Evolutionary conservation across 1,139 yeast species (phyloP).

Genomic region (Debaryomyces sp.): DNA sequence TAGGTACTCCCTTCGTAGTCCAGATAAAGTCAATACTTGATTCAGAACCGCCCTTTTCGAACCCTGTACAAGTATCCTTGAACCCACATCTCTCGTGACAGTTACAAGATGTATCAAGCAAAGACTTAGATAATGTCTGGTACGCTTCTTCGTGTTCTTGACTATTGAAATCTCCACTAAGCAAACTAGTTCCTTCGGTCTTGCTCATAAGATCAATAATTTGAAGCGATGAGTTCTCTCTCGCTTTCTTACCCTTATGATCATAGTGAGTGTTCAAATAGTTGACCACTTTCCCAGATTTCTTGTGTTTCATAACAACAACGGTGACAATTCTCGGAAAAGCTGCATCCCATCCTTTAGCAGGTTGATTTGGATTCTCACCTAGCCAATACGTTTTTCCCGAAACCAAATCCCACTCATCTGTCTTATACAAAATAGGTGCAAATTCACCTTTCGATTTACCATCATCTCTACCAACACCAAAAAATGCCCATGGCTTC

Average conservation of each 20-base stretch:
- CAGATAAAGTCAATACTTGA: slow-evolving; percentile 20
- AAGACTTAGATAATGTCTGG: slow-evolving; percentile 12
- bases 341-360: slow-evolving; percentile 37
- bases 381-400: slow-evolving; percentile 39
- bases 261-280: slow-evolving; percentile 41
- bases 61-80: slow-evolving; percentile 14
- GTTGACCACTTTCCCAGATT: slow-evolving; percentile 23
- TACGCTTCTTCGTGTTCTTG: slow-evolving; percentile 45
- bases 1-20: slow-evolving; percentile 11
- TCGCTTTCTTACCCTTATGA: slow-evolving; percentile 37
- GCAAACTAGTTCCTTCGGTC: slow-evolving; percentile 15
- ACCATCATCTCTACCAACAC: slow-evolving; percentile 52
- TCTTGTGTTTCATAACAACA: slow-evolving; percentile 24
- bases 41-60: slow-evolving; percentile 18
- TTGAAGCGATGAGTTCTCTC: slow-evolving; percentile 21
- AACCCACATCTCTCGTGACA: slow-evolving; percentile 15
- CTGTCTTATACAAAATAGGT: slow-evolving; percentile 39
- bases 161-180: slow-evolving; percentile 49
- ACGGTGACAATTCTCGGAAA: slow-evolving; percentile 36
- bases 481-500: slow-evolving; percentile 40
- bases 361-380: slow-evolving; percentile 33
- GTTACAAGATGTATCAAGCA: slow-evolving; percentile 12
- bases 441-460: slow-evolving; percentile 43
- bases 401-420: slow-evolving; percentile 37
- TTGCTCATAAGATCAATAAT: slow-evolving; percentile 14